Conservation (phyloP, 2,329 filamentous ascomycete species). For the Coniochaeta pulveracea region DNA sequence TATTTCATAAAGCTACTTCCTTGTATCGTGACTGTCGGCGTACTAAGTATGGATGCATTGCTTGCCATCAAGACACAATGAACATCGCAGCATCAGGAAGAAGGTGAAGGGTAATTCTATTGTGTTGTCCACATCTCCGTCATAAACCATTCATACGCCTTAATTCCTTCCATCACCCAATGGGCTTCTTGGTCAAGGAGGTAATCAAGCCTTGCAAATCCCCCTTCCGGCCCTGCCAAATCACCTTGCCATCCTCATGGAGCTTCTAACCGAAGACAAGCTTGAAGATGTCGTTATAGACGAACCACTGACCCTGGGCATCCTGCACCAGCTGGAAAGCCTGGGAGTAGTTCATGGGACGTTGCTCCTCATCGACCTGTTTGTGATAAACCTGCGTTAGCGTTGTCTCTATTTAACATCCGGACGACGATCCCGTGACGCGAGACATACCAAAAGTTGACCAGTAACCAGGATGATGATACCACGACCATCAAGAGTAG, state of each 20-base stretch:
- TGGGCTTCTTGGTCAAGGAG: no score
- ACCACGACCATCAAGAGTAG: constrained; percentile 48
- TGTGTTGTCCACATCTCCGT: no score
- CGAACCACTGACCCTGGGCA: constrained; percentile 59
- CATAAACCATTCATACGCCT: no score
- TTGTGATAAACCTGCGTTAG: neutral
- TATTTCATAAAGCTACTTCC: no score
- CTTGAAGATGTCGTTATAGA: constrained; percentile 93
- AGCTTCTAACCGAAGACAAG: constrained; percentile 56
- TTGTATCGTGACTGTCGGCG: no score
- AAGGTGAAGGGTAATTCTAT: no score
- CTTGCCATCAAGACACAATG: no score
- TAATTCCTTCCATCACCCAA: no score
- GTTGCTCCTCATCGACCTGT: constrained; percentile 75
- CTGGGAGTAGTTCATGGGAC: constrained; percentile 86
- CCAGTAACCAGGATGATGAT: constrained; percentile 87
- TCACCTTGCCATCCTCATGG: neutral
- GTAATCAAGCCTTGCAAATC: neutral
- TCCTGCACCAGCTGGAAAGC: constrained; percentile 75
- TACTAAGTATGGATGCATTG: no score
- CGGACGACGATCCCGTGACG: no score
- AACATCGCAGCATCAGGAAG: no score
- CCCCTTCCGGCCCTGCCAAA: neutral
- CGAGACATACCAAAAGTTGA: constrained; percentile 59
- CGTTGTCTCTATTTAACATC: neutral